Evolutionary conservation across 2,329 filamentous ascomycete genomes (phyloP).

Genomic region (Trichoderma pleuroti): DNA sequence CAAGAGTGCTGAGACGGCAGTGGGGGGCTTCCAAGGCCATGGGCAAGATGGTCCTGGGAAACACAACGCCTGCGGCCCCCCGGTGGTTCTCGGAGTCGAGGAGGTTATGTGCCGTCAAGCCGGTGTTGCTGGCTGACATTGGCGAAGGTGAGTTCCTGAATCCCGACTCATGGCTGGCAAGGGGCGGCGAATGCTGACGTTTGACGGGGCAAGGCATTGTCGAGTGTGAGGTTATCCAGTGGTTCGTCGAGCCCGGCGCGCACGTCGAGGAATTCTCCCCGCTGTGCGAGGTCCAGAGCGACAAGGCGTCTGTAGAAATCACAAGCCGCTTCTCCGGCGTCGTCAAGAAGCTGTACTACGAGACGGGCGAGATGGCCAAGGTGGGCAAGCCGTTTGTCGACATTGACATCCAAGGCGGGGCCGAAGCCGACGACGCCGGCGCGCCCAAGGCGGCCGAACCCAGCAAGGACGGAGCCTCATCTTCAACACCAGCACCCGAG

Average conservation of each 20-base stretch:
- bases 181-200: conserved; percentile 1
- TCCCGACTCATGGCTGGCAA: neutral
- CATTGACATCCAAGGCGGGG: conserved; percentile 83
- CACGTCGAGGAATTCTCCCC: conserved; percentile 97
- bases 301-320: conserved; percentile 89
- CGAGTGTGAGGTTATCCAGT: conserved; percentile 98
- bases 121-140: conserved; percentile 79
- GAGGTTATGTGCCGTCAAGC: conserved; percentile 61
- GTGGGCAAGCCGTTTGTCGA: conserved; percentile 93
- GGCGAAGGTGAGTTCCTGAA: conserved; percentile 62
- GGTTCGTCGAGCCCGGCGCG: conserved; percentile 96
- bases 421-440: conserved; percentile 44
- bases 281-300: conserved; percentile 95
- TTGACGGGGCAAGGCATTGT: conserved; percentile 69
- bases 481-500: conserved; percentile 24
- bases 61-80: conserved; percentile 30
- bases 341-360: conserved; percentile 94
- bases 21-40: conserved; percentile 45
- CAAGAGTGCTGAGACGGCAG: conserved; percentile 49
- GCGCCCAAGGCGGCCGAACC: conserved; percentile 35
- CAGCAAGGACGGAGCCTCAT: conserved; percentile 28
- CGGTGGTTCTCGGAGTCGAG: conserved; percentile 52
- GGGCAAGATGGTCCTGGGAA: conserved; percentile 34
- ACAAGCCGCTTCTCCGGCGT: conserved; percentile 93
- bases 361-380: conserved; percentile 92